Base-by-base conservation (phyloP, 192 early-diverging fungal species). In the Dispira parvispora region DNA sequence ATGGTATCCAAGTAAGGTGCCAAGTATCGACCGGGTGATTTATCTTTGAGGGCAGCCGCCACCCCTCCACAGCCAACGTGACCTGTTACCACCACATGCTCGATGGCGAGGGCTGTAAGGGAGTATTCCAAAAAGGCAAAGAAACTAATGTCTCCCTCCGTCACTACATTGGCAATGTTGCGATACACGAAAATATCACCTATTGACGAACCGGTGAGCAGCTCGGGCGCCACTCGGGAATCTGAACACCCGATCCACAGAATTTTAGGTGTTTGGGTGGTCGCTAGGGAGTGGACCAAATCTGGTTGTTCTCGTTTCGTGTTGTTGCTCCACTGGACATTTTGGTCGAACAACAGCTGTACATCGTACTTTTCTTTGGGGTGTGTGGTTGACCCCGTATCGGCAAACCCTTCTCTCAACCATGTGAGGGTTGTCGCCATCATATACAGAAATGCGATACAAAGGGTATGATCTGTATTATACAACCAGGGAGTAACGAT, bases 151-250 rank as follows among this genome's bases (percentile, higher is more conserved):
- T 94, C 92, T 5, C 79, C 75, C 62, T 84, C 74, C 20, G 68
- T 69, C 26, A 92, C 79, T 18, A 87, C 83, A 70, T 92, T 92
- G 61, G 88, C 90, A 65, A 94, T 92, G 75, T 94, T 94, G 62
- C 92, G 76, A 68, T 91, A 88, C 3, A 91, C 86, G 73, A 94
- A 94, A 16, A 92, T 73, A 63, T 91, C 87, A 3, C 90, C 92
- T 18, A 86, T 28, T 12, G 25, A 38, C 0, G 18, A 8, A 8
- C 16, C 16, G 11, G 32, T 26, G n/a, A 57, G 55, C 9, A 18
- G 18, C 21, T n/a, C 27, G 26, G 55, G 55, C 18, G 32, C 21
- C 55, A 57, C 55, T 57, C 55, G 55, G 11, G 55, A 57, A 26
- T 57, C 55, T 26, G 55, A 57, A n/a, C 55, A 57, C 18, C 55